phyloP scores from a whole-genome alignment of 2,329 filamentous ascomycete species.

The Aquanectria penicillioides region DNA sequence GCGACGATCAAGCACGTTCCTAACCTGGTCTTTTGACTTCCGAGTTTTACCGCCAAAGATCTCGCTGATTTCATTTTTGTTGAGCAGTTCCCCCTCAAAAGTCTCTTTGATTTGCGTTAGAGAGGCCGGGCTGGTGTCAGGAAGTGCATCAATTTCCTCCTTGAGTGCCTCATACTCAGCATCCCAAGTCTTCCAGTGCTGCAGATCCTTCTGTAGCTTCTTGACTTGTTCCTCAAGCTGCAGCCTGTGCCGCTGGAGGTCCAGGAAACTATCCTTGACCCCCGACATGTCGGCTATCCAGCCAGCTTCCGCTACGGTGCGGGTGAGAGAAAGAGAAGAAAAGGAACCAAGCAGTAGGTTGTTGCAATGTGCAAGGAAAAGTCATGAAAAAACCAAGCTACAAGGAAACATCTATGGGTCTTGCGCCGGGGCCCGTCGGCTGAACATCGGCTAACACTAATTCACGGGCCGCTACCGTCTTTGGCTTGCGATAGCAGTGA shows the following conservation, averaged over 20 bases:
- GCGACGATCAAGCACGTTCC: conserved; percentile 73
- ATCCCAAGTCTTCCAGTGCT: conserved; percentile 91
- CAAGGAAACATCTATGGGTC: neutral
- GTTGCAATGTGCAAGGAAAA: conserved; percentile 13
- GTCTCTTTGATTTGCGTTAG: conserved; percentile 67
- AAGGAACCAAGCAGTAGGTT: no score
- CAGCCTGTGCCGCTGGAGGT: conserved; percentile 79
- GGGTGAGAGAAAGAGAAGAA: conserved; percentile 17
- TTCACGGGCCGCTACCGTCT: neutral
- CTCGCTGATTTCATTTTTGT: conserved; percentile 64
- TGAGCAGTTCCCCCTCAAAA: conserved; percentile 72
- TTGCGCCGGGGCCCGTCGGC: conserved; percentile 23
- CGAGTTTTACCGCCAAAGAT: conserved; percentile 49
- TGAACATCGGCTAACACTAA: conserved; percentile 39
- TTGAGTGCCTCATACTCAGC: conserved; percentile 90
- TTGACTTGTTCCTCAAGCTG: conserved; percentile 79
- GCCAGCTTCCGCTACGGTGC: conserved; percentile 16
- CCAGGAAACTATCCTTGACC: conserved; percentile 64
- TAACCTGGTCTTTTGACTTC: conserved; percentile 56
- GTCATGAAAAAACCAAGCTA: conserved; percentile 10
- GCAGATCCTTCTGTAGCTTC: conserved; percentile 77
- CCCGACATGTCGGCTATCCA: conserved; percentile 49
- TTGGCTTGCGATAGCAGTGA: neutral
- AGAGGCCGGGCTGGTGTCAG: conserved; percentile 56
- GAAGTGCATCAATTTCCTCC: conserved; percentile 75